Evolutionary conservation across 352 stramenopile genomes (phyloP).

Genomic region (Blastocystis hominis): DNA sequence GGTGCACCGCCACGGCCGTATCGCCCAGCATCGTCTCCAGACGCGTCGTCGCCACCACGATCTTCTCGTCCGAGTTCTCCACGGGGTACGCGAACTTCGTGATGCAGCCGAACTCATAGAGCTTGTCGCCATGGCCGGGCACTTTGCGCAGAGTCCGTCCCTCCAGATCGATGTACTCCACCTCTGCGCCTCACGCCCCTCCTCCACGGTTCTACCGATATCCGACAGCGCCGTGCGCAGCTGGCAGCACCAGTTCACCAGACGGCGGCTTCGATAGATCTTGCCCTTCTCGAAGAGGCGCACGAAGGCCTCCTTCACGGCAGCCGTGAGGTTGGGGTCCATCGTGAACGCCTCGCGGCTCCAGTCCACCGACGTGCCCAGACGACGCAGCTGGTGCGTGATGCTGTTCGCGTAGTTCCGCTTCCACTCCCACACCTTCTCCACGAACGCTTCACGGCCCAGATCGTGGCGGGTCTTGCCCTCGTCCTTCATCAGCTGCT

Average conservation of each 20-base stretch:
- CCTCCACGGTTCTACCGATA: slow-evolving; percentile 65
- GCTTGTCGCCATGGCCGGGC: slow-evolving; percentile 85
- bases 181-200: slow-evolving; percentile 74
- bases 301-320: slow-evolving; percentile 92
- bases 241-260: slow-evolving; percentile 98
- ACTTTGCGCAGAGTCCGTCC: slow-evolving; percentile 85
- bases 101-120: slow-evolving; percentile 96
- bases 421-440: slow-evolving; percentile 95
- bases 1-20: slow-evolving; percentile 91
- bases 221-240: slow-evolving; percentile 87
- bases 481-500: slow-evolving; percentile 87
- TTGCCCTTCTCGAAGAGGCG: slow-evolving; percentile 88
- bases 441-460: slow-evolving; percentile 86
- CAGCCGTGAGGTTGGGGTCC: slow-evolving; percentile 83
- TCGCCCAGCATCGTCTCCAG: slow-evolving; percentile 99
- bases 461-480: slow-evolving; percentile 82
- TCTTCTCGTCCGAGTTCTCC: slow-evolving; percentile 74
- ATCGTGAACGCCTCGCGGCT: slow-evolving; percentile 92
- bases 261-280: slow-evolving; percentile 82
- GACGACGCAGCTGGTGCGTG: slow-evolving; percentile 80
- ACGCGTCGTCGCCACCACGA: slow-evolving; percentile 85
- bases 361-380: slow-evolving; percentile 90
- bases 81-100: slow-evolving; percentile 93
- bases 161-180: slow-evolving; percentile 92
- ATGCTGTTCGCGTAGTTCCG: slow-evolving; percentile 89